Evolutionary conservation across 2,329 filamentous ascomycete species (phyloP).

Genomic region (Meredithiella fracta): DNA sequence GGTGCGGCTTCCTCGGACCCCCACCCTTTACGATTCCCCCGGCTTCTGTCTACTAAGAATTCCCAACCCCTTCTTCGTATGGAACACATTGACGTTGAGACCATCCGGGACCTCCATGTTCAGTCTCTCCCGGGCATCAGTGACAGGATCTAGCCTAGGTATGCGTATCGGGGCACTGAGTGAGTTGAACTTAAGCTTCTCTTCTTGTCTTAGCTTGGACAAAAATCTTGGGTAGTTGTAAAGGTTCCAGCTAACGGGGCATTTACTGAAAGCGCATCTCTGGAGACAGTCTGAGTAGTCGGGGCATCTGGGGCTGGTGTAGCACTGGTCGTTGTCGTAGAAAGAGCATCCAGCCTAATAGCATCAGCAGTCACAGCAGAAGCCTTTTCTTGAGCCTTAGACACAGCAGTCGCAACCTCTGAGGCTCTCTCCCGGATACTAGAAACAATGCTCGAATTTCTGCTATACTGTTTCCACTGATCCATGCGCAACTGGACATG

Average conservation of each 20-base stretch:
- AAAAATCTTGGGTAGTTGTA: constrained; percentile 6
- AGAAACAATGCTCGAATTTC: constrained; percentile 28
- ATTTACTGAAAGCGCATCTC: neutral
- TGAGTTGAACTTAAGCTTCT: constrained; percentile 4
- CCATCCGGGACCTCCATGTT: neutral
- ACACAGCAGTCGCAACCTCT: neutral
- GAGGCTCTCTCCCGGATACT: constrained; percentile 19
- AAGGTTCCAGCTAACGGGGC: neutral
- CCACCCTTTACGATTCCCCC: neutral
- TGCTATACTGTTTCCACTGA: constrained; percentile 35
- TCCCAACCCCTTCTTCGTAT: constrained; percentile 9
- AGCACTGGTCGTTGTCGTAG: neutral
- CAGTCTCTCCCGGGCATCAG: neutral
- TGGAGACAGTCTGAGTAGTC: neutral
- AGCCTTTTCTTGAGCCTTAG: neutral
- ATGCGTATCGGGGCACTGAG: constrained; percentile 9
- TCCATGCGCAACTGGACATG: constrained; percentile 41
- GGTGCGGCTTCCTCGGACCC: constrained; percentile 11
- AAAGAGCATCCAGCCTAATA: neutral
- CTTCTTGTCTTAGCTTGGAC: constrained; percentile 9
- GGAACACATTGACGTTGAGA: constrained; percentile 12
- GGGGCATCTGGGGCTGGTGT: neutral
- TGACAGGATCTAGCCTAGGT: constrained; percentile 11
- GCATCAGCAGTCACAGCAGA: neutral
- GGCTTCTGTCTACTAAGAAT: neutral